Conservation (phyloP, 192 early-diverging fungal genomes). For the Umbelopsis sp. region DNA sequence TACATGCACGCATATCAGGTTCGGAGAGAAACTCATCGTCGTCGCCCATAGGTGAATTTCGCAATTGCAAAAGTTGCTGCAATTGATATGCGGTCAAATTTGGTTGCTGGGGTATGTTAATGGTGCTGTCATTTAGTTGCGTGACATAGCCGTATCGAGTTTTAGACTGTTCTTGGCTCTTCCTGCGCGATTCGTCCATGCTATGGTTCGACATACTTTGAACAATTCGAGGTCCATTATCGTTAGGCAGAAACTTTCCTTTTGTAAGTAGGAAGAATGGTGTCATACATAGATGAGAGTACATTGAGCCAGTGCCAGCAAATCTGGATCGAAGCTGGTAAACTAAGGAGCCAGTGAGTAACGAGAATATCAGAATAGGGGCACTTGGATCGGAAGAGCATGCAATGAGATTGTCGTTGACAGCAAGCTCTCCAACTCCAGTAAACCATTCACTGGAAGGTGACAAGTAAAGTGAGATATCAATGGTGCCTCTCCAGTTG, state of each 20-base stretch:
- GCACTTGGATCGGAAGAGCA: constrained; percentile 48
- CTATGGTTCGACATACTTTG: neutral
- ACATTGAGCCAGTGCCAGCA: constrained; percentile 18
- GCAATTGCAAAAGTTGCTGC: constrained; percentile 16
- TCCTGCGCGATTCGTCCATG: neutral
- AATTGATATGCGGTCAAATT: constrained; percentile 24
- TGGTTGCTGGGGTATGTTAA: neutral
- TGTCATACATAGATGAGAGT: constrained; percentile 19
- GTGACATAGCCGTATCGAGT: constrained; percentile 15
- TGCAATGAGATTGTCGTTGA: constrained; percentile 48
- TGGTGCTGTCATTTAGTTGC: constrained; percentile 15
- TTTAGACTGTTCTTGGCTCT: neutral
- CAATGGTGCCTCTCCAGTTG: constrained; percentile 43
- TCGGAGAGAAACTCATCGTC: neutral
- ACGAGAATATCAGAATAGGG: constrained; percentile 47
- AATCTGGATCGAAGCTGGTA: constrained; percentile 42
- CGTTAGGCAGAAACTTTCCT: constrained; percentile 1
- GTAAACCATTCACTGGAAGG: constrained; percentile 44
- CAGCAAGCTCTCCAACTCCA: constrained; percentile 47
- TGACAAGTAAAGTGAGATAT: constrained; percentile 36
- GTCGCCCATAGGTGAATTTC: neutral
- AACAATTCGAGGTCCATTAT: constrained; percentile 5
- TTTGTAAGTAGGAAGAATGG: constrained; percentile 37
- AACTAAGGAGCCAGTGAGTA: constrained; percentile 51
- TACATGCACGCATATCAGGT: constrained; percentile 35